phyloP scores from a whole-genome alignment of 257 asterid species.

The Solanum ahanhuiri region DNA sequence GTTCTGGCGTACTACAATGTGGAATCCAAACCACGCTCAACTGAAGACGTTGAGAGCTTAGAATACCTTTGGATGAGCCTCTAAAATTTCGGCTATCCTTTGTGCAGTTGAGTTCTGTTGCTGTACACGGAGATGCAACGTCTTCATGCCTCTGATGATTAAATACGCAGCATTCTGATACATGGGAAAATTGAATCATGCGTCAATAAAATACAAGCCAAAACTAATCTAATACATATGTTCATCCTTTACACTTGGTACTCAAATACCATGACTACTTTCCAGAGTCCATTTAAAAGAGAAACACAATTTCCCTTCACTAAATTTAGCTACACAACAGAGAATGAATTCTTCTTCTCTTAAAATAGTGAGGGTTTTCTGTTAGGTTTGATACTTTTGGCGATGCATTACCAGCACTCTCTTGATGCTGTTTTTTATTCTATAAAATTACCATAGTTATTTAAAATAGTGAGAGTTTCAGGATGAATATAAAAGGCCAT shows the following conservation, averaged over 20 bases:
- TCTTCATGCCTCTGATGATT: slow-evolving; percentile 97
- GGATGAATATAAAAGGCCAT: background rate
- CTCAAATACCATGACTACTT: background rate
- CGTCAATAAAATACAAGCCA: background rate
- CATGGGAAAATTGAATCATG: slow-evolving; percentile 2
- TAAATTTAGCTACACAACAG: background rate
- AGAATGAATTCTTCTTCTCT: background rate
- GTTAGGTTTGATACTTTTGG: background rate
- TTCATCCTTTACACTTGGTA: background rate
- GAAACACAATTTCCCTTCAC: background rate
- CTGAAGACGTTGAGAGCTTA: background rate
- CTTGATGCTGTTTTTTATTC: background rate
- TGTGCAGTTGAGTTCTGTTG: slow-evolving; percentile 91
- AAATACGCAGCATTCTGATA: slow-evolving; percentile 80
- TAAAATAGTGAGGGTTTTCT: background rate
- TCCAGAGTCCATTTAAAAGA: background rate
- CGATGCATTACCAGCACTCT: background rate
- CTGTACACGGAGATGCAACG: slow-evolving; percentile 94
- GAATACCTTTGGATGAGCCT: slow-evolving; percentile 97
- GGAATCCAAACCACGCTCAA: background rate
- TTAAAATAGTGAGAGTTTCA: background rate
- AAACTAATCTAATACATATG: background rate
- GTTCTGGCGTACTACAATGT: background rate
- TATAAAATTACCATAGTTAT: background rate
- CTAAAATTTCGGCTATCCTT: slow-evolving; percentile 96